A percentile compares a stretch with the other conserved stretches of the same genome.
phyloP scores from a whole-genome alignment of 345 rosid genomes.

The Excoecaria agallocha region DNA sequence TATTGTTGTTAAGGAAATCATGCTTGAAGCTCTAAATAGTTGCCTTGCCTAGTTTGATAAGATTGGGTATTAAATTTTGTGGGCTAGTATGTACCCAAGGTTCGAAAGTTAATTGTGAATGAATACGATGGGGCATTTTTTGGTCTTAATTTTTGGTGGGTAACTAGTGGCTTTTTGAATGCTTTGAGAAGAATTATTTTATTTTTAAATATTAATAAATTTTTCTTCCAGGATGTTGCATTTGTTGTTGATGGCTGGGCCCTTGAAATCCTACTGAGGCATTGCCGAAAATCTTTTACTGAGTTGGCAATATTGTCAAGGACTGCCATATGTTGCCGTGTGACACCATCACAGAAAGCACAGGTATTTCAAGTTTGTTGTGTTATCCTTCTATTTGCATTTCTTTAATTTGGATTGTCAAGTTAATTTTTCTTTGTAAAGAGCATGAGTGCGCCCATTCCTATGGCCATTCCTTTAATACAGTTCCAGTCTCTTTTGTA shows the following conservation, averaged over 20 bases:
- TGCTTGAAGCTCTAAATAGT: background rate
- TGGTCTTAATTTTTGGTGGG: background rate
- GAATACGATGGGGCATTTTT: background rate
- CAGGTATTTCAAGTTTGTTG: constrained; percentile 53
- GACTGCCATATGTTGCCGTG: constrained; percentile 98
- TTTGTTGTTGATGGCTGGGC: constrained; percentile 99
- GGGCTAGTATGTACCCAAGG: too few relatives aligned
- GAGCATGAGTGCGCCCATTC: too few relatives aligned
- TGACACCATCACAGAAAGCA: constrained; percentile 97
- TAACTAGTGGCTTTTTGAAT: background rate
- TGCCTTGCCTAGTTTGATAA: constrained; percentile 1
- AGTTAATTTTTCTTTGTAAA: background rate
- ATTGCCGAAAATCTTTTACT: constrained; percentile 75
- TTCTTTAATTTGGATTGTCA: background rate
- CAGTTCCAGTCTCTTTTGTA: background rate
- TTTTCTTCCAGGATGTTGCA: constrained; percentile 68
- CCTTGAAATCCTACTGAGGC: constrained; percentile 85
- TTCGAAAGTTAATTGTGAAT: background rate
- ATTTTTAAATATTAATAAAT: background rate
- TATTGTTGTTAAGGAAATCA: too few relatives aligned
- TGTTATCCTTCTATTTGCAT: constrained; percentile 1
- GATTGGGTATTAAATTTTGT: background rate
- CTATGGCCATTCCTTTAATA: too few relatives aligned
- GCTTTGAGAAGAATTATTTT: background rate
- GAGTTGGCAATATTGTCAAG: constrained; percentile 91